phyloP scores from a whole-genome alignment of 179 eudicot species.

The Actinidia arguta region DNA sequence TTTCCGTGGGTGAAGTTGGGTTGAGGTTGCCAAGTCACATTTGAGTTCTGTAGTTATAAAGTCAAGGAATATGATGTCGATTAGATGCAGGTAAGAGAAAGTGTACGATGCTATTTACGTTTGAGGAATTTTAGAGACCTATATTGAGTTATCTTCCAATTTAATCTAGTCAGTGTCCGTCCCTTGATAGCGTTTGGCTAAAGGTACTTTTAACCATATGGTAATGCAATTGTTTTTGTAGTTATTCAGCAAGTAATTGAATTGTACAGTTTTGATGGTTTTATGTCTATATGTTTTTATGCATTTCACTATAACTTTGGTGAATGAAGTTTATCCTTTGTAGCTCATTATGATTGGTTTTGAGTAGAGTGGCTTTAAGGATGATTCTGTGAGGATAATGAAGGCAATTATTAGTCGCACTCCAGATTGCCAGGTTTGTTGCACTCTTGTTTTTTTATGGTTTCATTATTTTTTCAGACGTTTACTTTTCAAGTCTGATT shows the following conservation, averaged over 20 bases:
- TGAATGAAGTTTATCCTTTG: not conserved
- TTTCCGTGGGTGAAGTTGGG: too few relatives aligned
- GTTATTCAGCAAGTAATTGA: not conserved
- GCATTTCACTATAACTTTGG: not conserved
- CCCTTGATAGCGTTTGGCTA: not conserved
- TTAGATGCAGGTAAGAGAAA: not conserved
- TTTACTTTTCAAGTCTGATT: not conserved
- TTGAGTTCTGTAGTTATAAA: too few relatives aligned
- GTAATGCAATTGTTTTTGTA: not conserved
- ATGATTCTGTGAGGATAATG: constrained; percentile 87
- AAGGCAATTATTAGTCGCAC: constrained; percentile 63
- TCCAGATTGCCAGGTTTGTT: constrained; percentile 83
- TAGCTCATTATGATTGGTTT: not conserved
- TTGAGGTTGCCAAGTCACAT: too few relatives aligned
- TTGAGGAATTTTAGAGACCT: not conserved
- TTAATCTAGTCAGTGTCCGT: not conserved
- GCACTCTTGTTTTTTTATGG: constrained; percentile 4
- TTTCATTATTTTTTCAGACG: not conserved
- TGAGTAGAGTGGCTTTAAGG: constrained; percentile 84
- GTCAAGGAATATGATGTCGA: too few relatives aligned
- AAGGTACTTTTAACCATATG: not conserved
- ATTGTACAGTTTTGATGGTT: not conserved
- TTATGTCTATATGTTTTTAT: not conserved
- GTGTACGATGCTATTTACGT: not conserved
- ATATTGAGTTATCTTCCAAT: not conserved